Evolutionary conservation across 768 basidiomycete genomes (phyloP).

Genomic region (Boletus rufocinnamomeus): DNA sequence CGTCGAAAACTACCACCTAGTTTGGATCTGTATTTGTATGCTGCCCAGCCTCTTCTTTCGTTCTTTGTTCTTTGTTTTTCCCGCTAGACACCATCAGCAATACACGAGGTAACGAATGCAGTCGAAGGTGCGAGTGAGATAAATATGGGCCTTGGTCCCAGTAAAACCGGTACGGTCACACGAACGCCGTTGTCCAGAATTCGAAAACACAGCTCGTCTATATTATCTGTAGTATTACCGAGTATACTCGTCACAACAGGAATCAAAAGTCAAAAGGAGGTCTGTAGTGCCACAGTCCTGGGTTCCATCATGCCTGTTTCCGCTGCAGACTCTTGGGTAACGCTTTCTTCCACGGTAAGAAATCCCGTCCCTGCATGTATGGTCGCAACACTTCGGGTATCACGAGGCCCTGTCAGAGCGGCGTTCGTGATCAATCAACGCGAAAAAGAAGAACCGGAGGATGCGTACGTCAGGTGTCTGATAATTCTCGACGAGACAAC

Average conservation of each 20-base stretch:
- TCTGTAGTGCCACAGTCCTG: neutral
- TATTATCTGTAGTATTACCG: neutral
- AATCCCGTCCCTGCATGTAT: slow-evolving; percentile 96
- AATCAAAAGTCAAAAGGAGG: neutral
- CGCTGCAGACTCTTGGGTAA: slow-evolving; percentile 76
- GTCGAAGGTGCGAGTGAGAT: neutral
- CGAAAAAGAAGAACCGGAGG: neutral
- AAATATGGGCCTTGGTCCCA: neutral
- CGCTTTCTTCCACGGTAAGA: slow-evolving; percentile 81
- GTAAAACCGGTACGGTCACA: no score
- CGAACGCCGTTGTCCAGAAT: neutral
- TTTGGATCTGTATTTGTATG: slow-evolving; percentile 28
- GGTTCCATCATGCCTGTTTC: slow-evolving; percentile 52
- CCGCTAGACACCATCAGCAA: slow-evolving; percentile 9
- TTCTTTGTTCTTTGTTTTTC: neutral
- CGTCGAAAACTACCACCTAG: neutral
- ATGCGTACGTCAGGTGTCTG: slow-evolving; percentile 85
- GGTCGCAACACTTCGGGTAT: slow-evolving; percentile 90
- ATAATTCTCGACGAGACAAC: slow-evolving; percentile 98
- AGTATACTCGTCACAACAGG: no score
- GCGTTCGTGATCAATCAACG: neutral
- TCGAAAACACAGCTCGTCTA: neutral
- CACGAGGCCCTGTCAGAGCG: slow-evolving; percentile 67
- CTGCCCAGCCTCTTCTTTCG: neutral
- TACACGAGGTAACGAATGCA: slow-evolving; percentile 1